Evolutionary conservation across 805 yeast species (phyloP).

Genomic region (Metschnikowia corniflorae): DNA sequence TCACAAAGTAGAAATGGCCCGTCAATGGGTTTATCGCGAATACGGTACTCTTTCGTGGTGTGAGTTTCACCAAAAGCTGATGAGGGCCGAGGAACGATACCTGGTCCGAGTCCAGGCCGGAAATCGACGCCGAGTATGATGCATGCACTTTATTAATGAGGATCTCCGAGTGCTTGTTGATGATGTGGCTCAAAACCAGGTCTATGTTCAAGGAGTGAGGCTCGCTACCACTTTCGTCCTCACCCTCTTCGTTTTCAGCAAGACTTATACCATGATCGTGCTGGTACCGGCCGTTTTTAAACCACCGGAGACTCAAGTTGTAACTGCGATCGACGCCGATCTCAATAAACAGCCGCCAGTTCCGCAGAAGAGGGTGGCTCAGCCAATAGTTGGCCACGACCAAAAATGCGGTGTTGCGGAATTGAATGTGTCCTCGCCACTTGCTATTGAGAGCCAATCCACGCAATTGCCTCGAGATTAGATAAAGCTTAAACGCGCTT

Average conservation of each 20-base stretch:
- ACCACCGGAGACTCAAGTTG: conserved; percentile 58
- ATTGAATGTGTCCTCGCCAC: conserved; percentile 62
- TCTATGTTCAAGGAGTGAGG: conserved; percentile 35
- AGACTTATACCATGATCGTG: conserved; percentile 16
- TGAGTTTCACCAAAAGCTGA: conserved; percentile 32
- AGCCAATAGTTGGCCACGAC: conserved; percentile 65
- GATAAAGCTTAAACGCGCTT: conserved; percentile 59
- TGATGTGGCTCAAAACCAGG: conserved; percentile 30
- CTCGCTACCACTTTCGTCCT: conserved; percentile 16
- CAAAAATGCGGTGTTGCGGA: conserved; percentile 51
- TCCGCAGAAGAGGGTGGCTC: conserved; percentile 39
- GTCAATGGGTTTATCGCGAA: conserved; percentile 40
- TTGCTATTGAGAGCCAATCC: conserved; percentile 41
- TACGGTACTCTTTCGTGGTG: conserved; percentile 30
- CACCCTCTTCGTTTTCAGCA: not conserved
- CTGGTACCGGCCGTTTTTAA: conserved; percentile 48
- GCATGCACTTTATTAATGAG: conserved; percentile 26
- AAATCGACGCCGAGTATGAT: conserved; percentile 11
- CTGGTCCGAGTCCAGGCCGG: conserved; percentile 9
- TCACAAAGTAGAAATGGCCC: conserved; percentile 38
- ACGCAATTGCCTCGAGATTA: conserved; percentile 55
- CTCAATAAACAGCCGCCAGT: conserved; percentile 53
- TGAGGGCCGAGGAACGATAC: conserved; percentile 26
- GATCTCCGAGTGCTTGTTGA: conserved; percentile 37
- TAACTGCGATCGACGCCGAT: conserved; percentile 52